Base-by-base conservation (phyloP, 306 rosid species). In the Macrotyloma uniflorum region DNA sequence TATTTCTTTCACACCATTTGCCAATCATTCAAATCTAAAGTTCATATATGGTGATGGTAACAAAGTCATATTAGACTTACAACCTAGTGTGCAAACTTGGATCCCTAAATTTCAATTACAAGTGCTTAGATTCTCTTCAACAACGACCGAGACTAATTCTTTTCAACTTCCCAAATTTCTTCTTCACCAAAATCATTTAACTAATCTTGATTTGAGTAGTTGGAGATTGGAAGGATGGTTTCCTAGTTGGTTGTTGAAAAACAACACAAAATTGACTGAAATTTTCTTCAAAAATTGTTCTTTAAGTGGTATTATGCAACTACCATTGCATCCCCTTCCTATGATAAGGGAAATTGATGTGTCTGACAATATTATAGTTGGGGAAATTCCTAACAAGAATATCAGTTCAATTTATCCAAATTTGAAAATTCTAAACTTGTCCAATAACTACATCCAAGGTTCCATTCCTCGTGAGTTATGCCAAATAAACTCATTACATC, bases 21-120 rank as follows among this genome's bases (percentile, higher is more conserved):
- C 59, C 75, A 67, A 77, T 30, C 42, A 26, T 30, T 77, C 82
- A 16, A 23, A 55, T 35, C 22, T 77, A 12, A 77, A 67, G 47
- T n/a, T 12, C 47, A 67, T 77, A 0, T 4, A 77, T 54, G 81
- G 75, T 1, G 1, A n/a, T 0, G 59, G 68, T 0, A 74, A 74
- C 23, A 67, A 54, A 38, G 3, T 42, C 35, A 54, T 26, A 26
- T 8, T 32, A 0, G 68, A 67, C 32, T 30, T 54, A 8, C 13
- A 50, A 5, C 20, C 65, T 5, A 65, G 13, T 22, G 20, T 22
- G n/a, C 6, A 36, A 22, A 35, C 53, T 12, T 72, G 66, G 53
- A 19, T 72, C 22, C 77, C 67, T 4, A 72, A 72, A 23, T 72
- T 72, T 72, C 67, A 72, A 15, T 38, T 72, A 10, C 24, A 36